Percentiles rank a stretch among this genome's conserved stretches.
Conservation (phyloP, 2,329 filamentous ascomycete species). For the Apiospora hydei region DNA sequence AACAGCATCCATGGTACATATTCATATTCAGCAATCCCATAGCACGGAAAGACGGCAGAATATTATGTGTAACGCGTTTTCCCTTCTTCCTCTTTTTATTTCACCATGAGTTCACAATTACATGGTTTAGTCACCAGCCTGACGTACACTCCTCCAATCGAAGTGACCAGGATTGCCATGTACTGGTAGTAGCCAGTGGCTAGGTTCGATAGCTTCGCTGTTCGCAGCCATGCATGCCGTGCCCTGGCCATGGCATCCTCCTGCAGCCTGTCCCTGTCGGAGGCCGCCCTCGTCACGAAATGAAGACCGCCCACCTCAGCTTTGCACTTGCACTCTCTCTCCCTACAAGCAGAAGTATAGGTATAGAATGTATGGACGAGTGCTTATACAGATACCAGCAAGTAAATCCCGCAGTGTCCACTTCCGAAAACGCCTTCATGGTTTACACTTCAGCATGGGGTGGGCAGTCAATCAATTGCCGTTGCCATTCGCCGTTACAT, state of each 20-base stretch:
- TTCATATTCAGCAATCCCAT: background rate
- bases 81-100: too few relatives aligned
- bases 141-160: background rate
- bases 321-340: too few relatives aligned
- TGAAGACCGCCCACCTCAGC: too few relatives aligned
- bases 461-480: background rate
- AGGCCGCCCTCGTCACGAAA: background rate
- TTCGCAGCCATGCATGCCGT: too few relatives aligned
- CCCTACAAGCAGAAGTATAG: too few relatives aligned
- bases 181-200: too few relatives aligned
- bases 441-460: background rate
- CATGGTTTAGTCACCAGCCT: too few relatives aligned
- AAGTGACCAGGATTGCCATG: background rate
- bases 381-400: background rate
- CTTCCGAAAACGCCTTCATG: background rate
- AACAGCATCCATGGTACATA: background rate
- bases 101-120: too few relatives aligned
- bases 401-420: conserved; percentile 20
- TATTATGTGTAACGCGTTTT: too few relatives aligned
- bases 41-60: background rate
- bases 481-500: background rate
- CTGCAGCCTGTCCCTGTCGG: conserved; percentile 8
- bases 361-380: background rate
- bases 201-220: too few relatives aligned
- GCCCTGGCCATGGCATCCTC: too few relatives aligned